Evolutionary conservation across 2,329 filamentous ascomycete genomes (phyloP), one percentile per base, ranked within the genome.

Genomic region (Sclerotinia nivalis): DNA sequence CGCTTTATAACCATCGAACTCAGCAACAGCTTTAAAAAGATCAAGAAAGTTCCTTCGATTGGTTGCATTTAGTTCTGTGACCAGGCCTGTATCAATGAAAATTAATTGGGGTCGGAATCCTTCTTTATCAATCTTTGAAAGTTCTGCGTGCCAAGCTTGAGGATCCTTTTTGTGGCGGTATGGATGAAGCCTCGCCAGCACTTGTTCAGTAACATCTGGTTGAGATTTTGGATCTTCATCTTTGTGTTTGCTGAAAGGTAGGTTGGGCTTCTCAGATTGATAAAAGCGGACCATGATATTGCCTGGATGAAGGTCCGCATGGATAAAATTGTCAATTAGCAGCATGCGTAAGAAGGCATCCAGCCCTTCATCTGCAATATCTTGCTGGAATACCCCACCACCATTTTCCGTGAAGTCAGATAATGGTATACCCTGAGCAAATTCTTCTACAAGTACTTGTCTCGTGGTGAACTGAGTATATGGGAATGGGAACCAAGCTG

Each of bases 281-380:
- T 98, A 97, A 83, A 99, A 99, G 73, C 96, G 93, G 60, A 99
- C 95, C 94, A 99, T 98, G 81, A 99, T 98, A 79, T 99, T 99
- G 37, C 96, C 96, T 0, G 96, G 96, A 78, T 99, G 96, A 43
- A 99, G 83, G 78, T 99, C 96, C 7, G 96, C 95, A 78, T 99
- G 96, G 37, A 97, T 90, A 79, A 99, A 99, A 79, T 99, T 99
- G 80, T 99, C 96, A 52, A 99, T 90, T 18, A 99, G 85, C 22
- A 99, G 83, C 96, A 99, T 99, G 76, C 94, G 93, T 64, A 99
- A 82, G 80, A 99, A 99, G 4, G 95, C 94, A 79, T 99, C 94
- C 0, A 99, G 87, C 0, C 96, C 96, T 82, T 98, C 95, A 70
- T 97, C 90, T 4, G 96, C 94, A 72, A 99, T 97, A 73, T 97